A percentile compares a stretch with the other conserved stretches of the same genome.
These are phyloP conservation scores for Daedaleopsis nitida DNA, from an alignment of 768 basidiomycete genomes.

Conservation along the genomic window DNA sequence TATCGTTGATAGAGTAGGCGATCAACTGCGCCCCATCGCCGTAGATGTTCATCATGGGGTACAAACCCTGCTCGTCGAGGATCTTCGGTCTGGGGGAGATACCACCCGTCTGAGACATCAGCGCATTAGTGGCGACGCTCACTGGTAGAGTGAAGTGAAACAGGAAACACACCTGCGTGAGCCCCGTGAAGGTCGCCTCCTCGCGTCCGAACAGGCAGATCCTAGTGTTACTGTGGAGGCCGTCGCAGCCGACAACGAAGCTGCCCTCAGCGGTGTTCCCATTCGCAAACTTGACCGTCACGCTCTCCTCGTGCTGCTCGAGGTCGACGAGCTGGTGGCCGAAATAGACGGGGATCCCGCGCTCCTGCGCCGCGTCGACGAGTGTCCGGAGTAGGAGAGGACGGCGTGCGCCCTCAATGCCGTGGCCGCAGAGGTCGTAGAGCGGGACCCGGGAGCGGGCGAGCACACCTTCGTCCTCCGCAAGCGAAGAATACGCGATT, in stretches of 20 bases:
- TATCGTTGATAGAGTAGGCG: constrained; percentile 36
- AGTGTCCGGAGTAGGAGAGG: constrained; percentile 34
- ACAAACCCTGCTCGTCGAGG: constrained; percentile 10
- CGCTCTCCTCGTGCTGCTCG: constrained; percentile 33
- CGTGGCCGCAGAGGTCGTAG: constrained; percentile 27
- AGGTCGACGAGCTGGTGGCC: constrained; percentile 35
- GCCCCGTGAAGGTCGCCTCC: constrained; percentile 38
- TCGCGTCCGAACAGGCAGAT: constrained; percentile 40
- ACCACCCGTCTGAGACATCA: constrained; percentile 35
- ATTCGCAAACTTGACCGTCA: constrained; percentile 37
- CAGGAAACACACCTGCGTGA: constrained; percentile 35
- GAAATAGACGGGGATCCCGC: constrained; percentile 38
- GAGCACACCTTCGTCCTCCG: constrained; percentile 31
- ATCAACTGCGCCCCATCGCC: constrained; percentile 42
- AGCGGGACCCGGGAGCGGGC: constrained; percentile 25
- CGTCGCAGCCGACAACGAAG: constrained; percentile 48
- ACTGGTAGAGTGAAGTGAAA: not conserved
- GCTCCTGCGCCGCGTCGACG: constrained; percentile 32
- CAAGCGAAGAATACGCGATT: constrained; percentile 19
- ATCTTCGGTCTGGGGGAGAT: constrained; percentile 31
- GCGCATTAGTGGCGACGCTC: not conserved
- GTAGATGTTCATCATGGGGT: constrained; percentile 36
- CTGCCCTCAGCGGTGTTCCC: constrained; percentile 38
- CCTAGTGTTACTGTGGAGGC: constrained; percentile 45
- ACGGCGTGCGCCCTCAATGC: constrained; percentile 35